Evolutionary conservation across 352 stramenopile species (phyloP).

Genomic region (Globisporangium viniferum): DNA sequence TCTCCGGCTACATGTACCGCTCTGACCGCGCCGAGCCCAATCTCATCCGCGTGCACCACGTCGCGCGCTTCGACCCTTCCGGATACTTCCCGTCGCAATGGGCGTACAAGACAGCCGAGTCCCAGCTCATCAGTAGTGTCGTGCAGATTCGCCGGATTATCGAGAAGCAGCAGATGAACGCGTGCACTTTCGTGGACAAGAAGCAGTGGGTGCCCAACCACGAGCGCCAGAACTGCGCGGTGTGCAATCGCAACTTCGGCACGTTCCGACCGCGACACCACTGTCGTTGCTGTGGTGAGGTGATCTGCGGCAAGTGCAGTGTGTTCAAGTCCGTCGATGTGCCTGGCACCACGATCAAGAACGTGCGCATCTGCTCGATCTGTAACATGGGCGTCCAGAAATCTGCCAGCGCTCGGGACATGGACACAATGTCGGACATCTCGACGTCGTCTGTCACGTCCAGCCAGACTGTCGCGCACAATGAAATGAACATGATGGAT

Average conservation of each 20-base stretch:
- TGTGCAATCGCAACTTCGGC: slow-evolving; percentile 71
- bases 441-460: slow-evolving; percentile 79
- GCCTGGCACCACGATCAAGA: slow-evolving; percentile 75
- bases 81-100: slow-evolving; percentile 81
- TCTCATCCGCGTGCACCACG: slow-evolving; percentile 74
- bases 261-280: slow-evolving; percentile 83
- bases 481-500: slow-evolving; percentile 85
- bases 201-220: slow-evolving; percentile 80
- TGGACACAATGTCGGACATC: slow-evolving; percentile 66
- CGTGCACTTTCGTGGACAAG: slow-evolving; percentile 82
- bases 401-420: slow-evolving; percentile 22
- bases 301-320: slow-evolving; percentile 87
- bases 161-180: slow-evolving; percentile 86
- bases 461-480: slow-evolving; percentile 74
- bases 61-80: slow-evolving; percentile 65
- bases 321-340: slow-evolving; percentile 81
- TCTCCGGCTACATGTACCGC: slow-evolving; percentile 79
- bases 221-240: slow-evolving; percentile 62
- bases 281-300: slow-evolving; percentile 84
- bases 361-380: slow-evolving; percentile 80
- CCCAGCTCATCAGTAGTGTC: slow-evolving; percentile 72
- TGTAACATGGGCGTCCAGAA: slow-evolving; percentile 87
- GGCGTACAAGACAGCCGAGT: slow-evolving; percentile 82
- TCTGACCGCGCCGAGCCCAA: slow-evolving; percentile 63
- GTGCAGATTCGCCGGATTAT: slow-evolving; percentile 78